Evolutionary conservation across 2,329 filamentous ascomycete genomes (phyloP).

Genomic region (Thyridium curvatum): DNA sequence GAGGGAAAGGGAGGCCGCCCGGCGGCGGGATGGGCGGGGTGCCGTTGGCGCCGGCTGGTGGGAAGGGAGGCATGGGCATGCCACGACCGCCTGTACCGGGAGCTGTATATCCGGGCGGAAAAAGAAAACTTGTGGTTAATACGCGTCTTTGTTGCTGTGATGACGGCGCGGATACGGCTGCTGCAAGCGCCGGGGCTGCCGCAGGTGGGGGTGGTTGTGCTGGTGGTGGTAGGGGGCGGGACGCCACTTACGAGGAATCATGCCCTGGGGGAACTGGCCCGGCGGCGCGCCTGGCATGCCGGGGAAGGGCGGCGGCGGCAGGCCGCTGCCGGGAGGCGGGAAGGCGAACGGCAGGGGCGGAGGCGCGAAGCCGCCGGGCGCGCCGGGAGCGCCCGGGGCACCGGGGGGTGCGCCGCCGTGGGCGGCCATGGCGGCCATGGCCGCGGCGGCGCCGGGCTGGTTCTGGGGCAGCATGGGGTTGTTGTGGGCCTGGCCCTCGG

Average conservation of each 20-base stretch:
- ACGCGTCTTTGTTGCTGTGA: too few species aligned
- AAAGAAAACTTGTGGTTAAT: neutral
- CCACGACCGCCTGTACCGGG: slow-evolving; percentile 9
- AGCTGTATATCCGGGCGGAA: neutral
- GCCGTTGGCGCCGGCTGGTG: slow-evolving; percentile 10
- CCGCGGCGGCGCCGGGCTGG: slow-evolving; percentile 52
- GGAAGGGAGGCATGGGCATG: slow-evolving; percentile 26
- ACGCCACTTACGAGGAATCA: slow-evolving; percentile 7
- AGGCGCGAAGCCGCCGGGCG: slow-evolving; percentile 22
- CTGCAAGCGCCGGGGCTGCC: too few species aligned
- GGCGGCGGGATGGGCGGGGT: slow-evolving; percentile 25
- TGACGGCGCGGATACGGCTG: too few species aligned
- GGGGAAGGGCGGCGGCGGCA: slow-evolving; percentile 16
- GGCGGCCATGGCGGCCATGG: slow-evolving; percentile 46
- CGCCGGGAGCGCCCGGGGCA: slow-evolving; percentile 40
- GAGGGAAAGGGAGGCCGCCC: slow-evolving; percentile 42
- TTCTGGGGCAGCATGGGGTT: slow-evolving; percentile 78
- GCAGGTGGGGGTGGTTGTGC: too few species aligned
- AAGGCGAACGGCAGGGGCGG: slow-evolving; percentile 32
- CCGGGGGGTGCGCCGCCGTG: slow-evolving; percentile 32
- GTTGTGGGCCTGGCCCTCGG: slow-evolving; percentile 79
- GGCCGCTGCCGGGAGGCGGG: slow-evolving; percentile 20
- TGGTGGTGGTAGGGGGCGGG: slow-evolving; percentile 6
- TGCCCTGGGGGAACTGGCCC: slow-evolving; percentile 4
- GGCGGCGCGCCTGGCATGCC: slow-evolving; percentile 14